Conservation (phyloP, 2,329 filamentous ascomycete genomes). For the Fusarium setosum region DNA sequence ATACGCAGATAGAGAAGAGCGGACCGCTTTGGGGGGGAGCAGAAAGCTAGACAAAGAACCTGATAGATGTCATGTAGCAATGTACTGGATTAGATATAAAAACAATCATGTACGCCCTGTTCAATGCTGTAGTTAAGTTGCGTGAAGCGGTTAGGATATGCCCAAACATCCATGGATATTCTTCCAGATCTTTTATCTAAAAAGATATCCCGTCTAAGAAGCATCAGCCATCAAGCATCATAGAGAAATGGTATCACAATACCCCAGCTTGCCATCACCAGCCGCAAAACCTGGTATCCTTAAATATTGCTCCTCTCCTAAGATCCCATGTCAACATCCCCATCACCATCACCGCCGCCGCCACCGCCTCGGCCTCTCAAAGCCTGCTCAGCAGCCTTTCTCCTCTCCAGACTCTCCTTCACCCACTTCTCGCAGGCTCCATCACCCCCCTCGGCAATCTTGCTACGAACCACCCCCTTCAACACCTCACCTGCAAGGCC, state of each 20-base stretch:
- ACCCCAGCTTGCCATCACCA: background rate
- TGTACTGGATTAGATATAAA: conserved; percentile 17
- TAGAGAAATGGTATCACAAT: conserved; percentile 17
- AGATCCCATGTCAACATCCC: conserved; percentile 56
- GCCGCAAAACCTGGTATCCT: conserved; percentile 18
- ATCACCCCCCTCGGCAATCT: conserved; percentile 73
- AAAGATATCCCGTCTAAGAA: background rate
- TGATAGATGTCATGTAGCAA: conserved; percentile 31
- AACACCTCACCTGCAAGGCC: conserved; percentile 92
- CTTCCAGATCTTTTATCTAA: background rate
- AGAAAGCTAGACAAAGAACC: conserved; percentile 2
- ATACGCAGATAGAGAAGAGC: background rate
- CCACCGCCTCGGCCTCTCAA: conserved; percentile 45
- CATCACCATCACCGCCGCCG: conserved; percentile 49
- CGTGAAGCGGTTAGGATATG: background rate
- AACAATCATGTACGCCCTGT: background rate
- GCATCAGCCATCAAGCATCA: background rate
- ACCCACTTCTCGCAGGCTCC: conserved; percentile 80
- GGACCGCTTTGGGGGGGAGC: no score
- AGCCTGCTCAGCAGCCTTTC: conserved; percentile 53
- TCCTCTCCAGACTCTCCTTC: conserved; percentile 71
- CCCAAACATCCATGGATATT: no score
- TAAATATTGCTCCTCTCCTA: conserved; percentile 18
- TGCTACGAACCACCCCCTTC: conserved; percentile 83
- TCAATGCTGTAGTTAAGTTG: background rate